phyloP scores from a whole-genome alignment of 2,329 filamentous ascomycete genomes.

The Sporothrix pallida region DNA sequence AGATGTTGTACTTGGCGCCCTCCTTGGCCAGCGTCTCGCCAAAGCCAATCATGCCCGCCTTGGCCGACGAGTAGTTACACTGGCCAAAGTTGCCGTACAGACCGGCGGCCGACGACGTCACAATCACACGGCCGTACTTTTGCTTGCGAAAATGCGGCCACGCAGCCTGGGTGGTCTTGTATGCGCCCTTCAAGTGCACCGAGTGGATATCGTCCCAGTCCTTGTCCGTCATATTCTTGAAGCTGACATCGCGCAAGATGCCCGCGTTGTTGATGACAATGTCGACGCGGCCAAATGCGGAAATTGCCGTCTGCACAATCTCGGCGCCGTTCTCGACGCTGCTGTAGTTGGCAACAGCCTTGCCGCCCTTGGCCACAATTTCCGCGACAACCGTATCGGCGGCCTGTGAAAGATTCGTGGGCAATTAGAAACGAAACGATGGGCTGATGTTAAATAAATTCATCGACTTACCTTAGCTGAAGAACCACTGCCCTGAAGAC shows the following conservation, averaged over 20 bases:
- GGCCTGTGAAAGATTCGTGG: slow-evolving; percentile 57
- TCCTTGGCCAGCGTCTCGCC: slow-evolving; percentile 98
- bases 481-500: slow-evolving; percentile 45
- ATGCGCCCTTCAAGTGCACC: slow-evolving; percentile 90
- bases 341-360: slow-evolving; percentile 97
- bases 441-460: too few relatives aligned
- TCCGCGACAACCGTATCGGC: slow-evolving; percentile 83
- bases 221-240: slow-evolving; percentile 97
- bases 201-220: slow-evolving; percentile 96
- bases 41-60: slow-evolving; percentile 93
- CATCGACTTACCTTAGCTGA: background rate
- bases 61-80: slow-evolving; percentile 95
- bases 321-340: slow-evolving; percentile 89
- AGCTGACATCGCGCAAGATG: slow-evolving; percentile 91
- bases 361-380: slow-evolving; percentile 81
- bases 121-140: slow-evolving; percentile 96
- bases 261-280: slow-evolving; percentile 97
- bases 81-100: slow-evolving; percentile 96
- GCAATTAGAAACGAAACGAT: slow-evolving; percentile 2
- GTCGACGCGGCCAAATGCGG: slow-evolving; percentile 84
- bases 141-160: slow-evolving; percentile 99
- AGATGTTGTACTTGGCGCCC: slow-evolving; percentile 96
- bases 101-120: slow-evolving; percentile 94
- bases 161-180: slow-evolving; percentile 92
- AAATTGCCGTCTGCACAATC: slow-evolving; percentile 88